These are phyloP conservation scores for Cercospora citrullina DNA, from an alignment of 2,329 filamentous ascomycete species.

Conservation along the genomic window DNA sequence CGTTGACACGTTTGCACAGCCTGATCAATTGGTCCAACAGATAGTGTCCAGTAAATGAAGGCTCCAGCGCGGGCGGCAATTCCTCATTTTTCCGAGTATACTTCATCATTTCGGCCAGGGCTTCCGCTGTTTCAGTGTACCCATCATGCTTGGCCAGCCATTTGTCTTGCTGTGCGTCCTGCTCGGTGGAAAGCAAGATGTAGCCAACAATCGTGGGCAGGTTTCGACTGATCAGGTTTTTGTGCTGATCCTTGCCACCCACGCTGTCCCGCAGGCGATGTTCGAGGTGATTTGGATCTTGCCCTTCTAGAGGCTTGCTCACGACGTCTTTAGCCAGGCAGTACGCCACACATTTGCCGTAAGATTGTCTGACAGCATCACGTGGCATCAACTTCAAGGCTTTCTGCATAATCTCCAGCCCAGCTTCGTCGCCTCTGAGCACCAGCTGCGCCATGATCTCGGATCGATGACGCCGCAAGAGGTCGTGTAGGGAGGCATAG, in stretches of 20 bases:
- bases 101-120: conserved; percentile 67
- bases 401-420: conserved; percentile 60
- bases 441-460: conserved; percentile 79
- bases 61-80: conserved; percentile 79
- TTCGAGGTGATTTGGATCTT: conserved; percentile 42
- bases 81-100: conserved; percentile 65
- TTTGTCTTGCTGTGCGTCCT: conserved; percentile 70
- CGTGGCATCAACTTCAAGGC: conserved; percentile 55
- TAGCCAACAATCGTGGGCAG: conserved; percentile 76
- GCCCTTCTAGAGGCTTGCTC: conserved; percentile 29
- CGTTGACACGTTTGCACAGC: conserved; percentile 71
- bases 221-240: conserved; percentile 62
- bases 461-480: conserved; percentile 69
- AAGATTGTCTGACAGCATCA: conserved; percentile 65
- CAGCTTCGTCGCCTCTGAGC: conserved; percentile 72
- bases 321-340: conserved; percentile 74
- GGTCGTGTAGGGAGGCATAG: conserved; percentile 66
- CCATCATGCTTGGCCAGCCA: conserved; percentile 39
- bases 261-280: conserved; percentile 65
- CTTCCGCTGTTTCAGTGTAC: conserved; percentile 62
- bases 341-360: conserved; percentile 80
- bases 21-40: conserved; percentile 73
- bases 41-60: conserved; percentile 77
- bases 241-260: conserved; percentile 62
- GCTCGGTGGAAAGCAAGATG: conserved; percentile 72